A percentile compares a stretch with the other conserved stretches of the same genome.
Conservation (phyloP, 495 filamentous ascomycete genomes). For the Astrothelium subdiscretum region DNA sequence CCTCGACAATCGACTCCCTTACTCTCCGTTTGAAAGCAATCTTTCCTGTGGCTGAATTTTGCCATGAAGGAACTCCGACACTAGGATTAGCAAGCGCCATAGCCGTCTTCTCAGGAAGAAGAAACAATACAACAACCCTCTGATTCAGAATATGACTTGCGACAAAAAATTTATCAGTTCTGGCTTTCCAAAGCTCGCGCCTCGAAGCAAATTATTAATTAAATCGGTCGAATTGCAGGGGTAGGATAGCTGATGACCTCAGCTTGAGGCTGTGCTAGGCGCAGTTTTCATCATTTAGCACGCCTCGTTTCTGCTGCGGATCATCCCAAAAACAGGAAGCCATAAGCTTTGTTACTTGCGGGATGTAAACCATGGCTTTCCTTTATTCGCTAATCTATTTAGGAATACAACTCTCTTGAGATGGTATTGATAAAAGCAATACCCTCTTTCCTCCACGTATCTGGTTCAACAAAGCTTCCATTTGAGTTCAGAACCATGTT, state of each 20-base stretch:
- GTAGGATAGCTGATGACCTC: no score
- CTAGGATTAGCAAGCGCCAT: background rate
- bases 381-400: no score
- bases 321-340: no score
- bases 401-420: constrained; percentile 17
- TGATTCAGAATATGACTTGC: background rate
- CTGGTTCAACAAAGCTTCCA: constrained; percentile 28
- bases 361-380: no score
- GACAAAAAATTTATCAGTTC: background rate
- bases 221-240: no score
- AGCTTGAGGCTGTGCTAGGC: no score
- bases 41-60: background rate
- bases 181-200: no score
- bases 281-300: no score
- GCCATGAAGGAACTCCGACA: background rate
- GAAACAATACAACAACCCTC: no score
- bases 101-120: background rate
- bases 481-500: constrained; percentile 36
- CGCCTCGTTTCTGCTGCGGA: no score
- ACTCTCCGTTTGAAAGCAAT: background rate
- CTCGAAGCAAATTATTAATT: no score
- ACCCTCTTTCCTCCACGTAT: constrained; percentile 31
- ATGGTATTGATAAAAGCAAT: constrained; percentile 34
- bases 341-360: no score
- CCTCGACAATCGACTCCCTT: background rate